phyloP scores from a whole-genome alignment of 116 monocot species.

The Cymodocea nodosa region DNA sequence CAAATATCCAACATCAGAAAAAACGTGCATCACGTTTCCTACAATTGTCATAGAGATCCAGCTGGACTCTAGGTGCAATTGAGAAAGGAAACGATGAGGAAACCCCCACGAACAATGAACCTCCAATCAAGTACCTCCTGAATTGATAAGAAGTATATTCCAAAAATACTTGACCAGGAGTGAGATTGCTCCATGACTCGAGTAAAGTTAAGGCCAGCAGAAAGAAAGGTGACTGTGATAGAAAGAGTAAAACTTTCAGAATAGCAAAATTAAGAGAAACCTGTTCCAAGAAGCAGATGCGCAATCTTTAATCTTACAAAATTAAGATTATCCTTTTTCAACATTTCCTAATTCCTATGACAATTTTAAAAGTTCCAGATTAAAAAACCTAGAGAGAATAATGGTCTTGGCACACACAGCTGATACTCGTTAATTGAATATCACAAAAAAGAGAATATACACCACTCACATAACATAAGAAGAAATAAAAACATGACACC shows the following conservation, averaged over 20 bases:
- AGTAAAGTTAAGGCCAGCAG: constrained; percentile 9
- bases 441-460: no score
- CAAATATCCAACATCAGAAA: constrained; percentile 29
- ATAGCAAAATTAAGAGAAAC: background rate
- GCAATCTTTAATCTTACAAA: background rate
- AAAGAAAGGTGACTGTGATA: background rate
- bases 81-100: constrained; percentile 51
- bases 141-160: constrained; percentile 25
- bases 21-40: constrained; percentile 27
- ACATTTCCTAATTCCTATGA: background rate
- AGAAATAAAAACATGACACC: no score
- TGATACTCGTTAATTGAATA: no score
- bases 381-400: no score
- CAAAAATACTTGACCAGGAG: constrained; percentile 35
- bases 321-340: background rate
- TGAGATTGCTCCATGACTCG: constrained; percentile 53
- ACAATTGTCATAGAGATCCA: constrained; percentile 37
- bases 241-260: background rate
- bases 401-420: no score
- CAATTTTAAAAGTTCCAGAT: background rate
- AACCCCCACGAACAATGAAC: constrained; percentile 41
- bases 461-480: no score
- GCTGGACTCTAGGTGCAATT: constrained; percentile 53
- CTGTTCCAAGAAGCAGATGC: background rate
- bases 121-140: constrained; percentile 54